A percentile compares a stretch with the other conserved stretches of the same genome.
phyloP scores from a whole-genome alignment of 2,329 filamentous ascomycete species.

The Meredithiella fracta region DNA sequence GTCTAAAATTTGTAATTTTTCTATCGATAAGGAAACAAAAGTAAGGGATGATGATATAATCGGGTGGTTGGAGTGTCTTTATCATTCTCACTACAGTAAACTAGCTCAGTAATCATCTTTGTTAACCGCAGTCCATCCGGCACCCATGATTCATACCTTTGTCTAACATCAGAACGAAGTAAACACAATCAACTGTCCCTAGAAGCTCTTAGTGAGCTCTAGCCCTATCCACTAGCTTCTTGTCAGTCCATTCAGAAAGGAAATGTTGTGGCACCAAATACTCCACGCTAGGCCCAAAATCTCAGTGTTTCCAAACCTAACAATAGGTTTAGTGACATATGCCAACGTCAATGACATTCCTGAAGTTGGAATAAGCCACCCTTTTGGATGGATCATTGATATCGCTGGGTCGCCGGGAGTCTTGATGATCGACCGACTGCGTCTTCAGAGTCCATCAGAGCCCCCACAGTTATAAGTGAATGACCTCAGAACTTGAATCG shows the following conservation, averaged over 20 bases:
- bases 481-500: too few relatives aligned
- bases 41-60: not conserved
- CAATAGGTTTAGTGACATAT: not conserved
- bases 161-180: too few relatives aligned
- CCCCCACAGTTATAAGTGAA: not conserved
- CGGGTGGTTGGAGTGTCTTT: too few relatives aligned
- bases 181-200: not conserved
- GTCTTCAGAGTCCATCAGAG: not conserved
- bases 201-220: not conserved
- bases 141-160: too few relatives aligned
- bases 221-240: not conserved
- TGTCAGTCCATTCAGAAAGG: not conserved
- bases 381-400: not conserved
- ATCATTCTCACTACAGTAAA: not conserved
- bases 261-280: not conserved
- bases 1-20: not conserved
- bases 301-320: not conserved
- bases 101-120: too few relatives aligned
- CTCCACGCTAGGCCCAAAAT: not conserved
- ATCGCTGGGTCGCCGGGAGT: too few relatives aligned
- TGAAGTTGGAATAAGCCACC: not conserved
- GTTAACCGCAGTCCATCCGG: too few relatives aligned
- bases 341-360: not conserved
- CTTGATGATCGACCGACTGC: not conserved
- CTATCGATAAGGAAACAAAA: constrained; percentile 1